A percentile compares a stretch with the other conserved stretches of the same genome.
These are phyloP conservation scores for Aspergillus udagawae DNA, from an alignment of 2,329 filamentous ascomycete genomes.

Conservation along the genomic window DNA sequence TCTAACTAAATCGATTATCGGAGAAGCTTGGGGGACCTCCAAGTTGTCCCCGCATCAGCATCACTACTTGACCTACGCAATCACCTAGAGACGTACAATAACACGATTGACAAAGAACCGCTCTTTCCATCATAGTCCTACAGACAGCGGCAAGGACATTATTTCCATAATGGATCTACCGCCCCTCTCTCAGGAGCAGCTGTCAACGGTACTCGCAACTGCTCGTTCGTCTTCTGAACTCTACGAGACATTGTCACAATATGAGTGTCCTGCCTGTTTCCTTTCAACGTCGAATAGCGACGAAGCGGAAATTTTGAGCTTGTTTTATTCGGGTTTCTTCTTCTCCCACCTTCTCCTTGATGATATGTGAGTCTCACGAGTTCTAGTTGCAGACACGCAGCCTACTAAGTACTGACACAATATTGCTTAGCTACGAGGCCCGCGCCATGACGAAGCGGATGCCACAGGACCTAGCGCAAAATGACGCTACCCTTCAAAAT, in stretches of 20 bases:
- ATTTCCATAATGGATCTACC: constrained; percentile 25
- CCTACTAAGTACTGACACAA: constrained; percentile 6
- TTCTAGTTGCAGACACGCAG: neutral
- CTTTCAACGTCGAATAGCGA: constrained; percentile 19
- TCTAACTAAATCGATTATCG: neutral
- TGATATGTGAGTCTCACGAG: constrained; percentile 31
- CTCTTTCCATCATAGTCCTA: neutral
- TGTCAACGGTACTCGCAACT: constrained; percentile 26
- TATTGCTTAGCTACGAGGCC: constrained; percentile 33
- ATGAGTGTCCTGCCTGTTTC: constrained; percentile 34
- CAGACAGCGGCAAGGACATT: neutral
- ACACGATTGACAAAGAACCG: neutral
- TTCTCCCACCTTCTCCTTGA: constrained; percentile 38
- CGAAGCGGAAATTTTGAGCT: constrained; percentile 28
- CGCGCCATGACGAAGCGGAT: constrained; percentile 37
- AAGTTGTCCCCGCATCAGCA: constrained; percentile 29
- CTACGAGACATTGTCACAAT: constrained; percentile 30
- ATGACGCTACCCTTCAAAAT: constrained; percentile 31
- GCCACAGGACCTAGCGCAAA: constrained; percentile 25
- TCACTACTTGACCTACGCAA: neutral
- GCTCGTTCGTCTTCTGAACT: constrained; percentile 30
- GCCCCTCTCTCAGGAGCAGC: constrained; percentile 27
- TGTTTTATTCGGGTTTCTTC: constrained; percentile 39
- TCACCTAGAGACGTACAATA: neutral
- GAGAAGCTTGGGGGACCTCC: constrained; percentile 22